Conservation (phyloP, 805 yeast species). For the Cyberlindnera japonica region DNA sequence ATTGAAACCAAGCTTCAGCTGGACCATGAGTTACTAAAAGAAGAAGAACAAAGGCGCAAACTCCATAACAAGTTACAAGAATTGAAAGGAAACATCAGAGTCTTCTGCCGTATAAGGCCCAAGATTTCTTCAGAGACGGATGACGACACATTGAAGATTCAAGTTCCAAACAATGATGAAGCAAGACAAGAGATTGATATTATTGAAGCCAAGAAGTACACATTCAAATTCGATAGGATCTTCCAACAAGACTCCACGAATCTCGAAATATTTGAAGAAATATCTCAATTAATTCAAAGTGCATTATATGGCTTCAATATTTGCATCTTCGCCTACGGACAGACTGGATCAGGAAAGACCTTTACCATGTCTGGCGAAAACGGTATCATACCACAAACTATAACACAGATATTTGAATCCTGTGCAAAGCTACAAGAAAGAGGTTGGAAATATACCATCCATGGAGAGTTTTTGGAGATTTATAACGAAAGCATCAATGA, state of each 20-base stretch:
- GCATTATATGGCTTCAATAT: slow-evolving; percentile 87
- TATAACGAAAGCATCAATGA: slow-evolving; percentile 83
- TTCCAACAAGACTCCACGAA: slow-evolving; percentile 57
- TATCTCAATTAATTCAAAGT: slow-evolving; percentile 81
- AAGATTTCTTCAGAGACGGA: slow-evolving; percentile 27
- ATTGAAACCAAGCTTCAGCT: slow-evolving; percentile 29
- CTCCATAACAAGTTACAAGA: slow-evolving; percentile 79
- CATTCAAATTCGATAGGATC: slow-evolving; percentile 74
- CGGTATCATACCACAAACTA: slow-evolving; percentile 81
- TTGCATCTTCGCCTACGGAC: slow-evolving; percentile 95
- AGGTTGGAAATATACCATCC: slow-evolving; percentile 61
- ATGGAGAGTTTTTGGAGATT: slow-evolving; percentile 82
- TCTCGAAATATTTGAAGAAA: slow-evolving; percentile 69
- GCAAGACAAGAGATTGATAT: slow-evolving; percentile 26
- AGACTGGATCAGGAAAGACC: slow-evolving; percentile 95
- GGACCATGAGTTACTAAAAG: slow-evolving; percentile 38
- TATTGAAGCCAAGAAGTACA: slow-evolving; percentile 25
- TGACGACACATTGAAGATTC: slow-evolving; percentile 29
- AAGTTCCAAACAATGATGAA: slow-evolving; percentile 29
- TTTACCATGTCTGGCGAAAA: slow-evolving; percentile 76
- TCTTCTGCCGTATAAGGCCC: slow-evolving; percentile 84
- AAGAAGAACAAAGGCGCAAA: slow-evolving; percentile 55
- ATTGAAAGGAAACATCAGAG: slow-evolving; percentile 87
- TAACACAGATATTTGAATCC: slow-evolving; percentile 63
- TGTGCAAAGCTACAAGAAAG: slow-evolving; percentile 40